Percentiles rank a stretch among this genome's conserved stretches.
Conservation (phyloP, 1,284 basidiomycete genomes). For the Ganoderma lucidum region DNA sequence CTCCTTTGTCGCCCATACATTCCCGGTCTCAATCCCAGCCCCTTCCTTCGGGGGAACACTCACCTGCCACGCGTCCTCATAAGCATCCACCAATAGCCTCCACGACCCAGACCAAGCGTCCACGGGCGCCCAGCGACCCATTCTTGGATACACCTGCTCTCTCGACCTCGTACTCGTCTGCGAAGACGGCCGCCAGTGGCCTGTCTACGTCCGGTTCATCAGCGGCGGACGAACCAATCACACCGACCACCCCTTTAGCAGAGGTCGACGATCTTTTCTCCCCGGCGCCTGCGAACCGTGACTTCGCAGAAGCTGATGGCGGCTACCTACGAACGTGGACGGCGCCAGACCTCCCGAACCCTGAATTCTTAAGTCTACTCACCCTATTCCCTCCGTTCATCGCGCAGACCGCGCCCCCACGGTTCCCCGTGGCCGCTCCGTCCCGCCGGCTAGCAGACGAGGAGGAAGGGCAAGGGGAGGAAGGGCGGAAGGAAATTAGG, state of each 20-base stretch:
- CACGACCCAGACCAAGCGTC: slow-evolving; percentile 61
- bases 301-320: slow-evolving; percentile 54
- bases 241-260: slow-evolving; percentile 44
- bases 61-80: slow-evolving; percentile 43
- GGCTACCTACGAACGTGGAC: slow-evolving; percentile 71
- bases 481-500: slow-evolving; percentile 58
- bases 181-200: slow-evolving; percentile 45
- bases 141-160: slow-evolving; percentile 74
- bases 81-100: slow-evolving; percentile 49
- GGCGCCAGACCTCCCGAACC: slow-evolving; percentile 71
- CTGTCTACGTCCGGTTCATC: slow-evolving; percentile 42
- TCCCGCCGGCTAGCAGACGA: slow-evolving; percentile 55
- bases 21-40: slow-evolving; percentile 65
- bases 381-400: slow-evolving; percentile 77
- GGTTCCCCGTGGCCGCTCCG: slow-evolving; percentile 55
- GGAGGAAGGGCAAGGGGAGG: slow-evolving; percentile 68
- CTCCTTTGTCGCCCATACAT: slow-evolving; percentile 50
- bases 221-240: slow-evolving; percentile 49
- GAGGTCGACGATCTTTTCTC: slow-evolving; percentile 48
- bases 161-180: slow-evolving; percentile 66
- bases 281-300: slow-evolving; percentile 43
- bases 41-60: slow-evolving; percentile 45
- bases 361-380: slow-evolving; percentile 67
- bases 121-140: slow-evolving; percentile 79
- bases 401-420: slow-evolving; percentile 65